Conservation (phyloP, 2,329 filamentous ascomycete genomes). For the Cryphonectria nitschkei region DNA sequence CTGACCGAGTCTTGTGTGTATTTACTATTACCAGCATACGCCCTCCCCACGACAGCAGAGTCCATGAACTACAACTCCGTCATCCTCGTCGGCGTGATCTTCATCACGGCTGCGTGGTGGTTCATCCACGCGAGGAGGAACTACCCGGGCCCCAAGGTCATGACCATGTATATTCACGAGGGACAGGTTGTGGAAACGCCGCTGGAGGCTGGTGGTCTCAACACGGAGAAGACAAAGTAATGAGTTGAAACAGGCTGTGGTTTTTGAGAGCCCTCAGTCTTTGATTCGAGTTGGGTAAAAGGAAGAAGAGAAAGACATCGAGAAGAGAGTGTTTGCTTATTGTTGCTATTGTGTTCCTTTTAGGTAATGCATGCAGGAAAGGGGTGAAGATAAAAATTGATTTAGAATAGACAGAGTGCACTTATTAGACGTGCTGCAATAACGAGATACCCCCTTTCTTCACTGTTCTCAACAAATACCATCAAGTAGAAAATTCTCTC, state of each 20-base stretch:
- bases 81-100: slow-evolving; percentile 53
- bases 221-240: slow-evolving; percentile 9
- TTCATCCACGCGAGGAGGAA: slow-evolving; percentile 48
- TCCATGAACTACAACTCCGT: slow-evolving; percentile 60
- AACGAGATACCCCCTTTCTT: background rate
- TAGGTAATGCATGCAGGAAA: background rate
- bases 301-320: background rate
- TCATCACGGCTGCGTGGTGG: slow-evolving; percentile 55
- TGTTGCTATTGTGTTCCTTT: background rate
- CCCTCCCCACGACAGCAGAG: slow-evolving; percentile 44
- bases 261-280: too few relatives aligned
- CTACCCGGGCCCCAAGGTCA: slow-evolving; percentile 56
- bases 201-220: slow-evolving; percentile 26
- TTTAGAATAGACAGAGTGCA: background rate
- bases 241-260: background rate
- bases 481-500: too few relatives aligned
- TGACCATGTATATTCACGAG: slow-evolving; percentile 47
- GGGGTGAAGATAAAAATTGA: background rate
- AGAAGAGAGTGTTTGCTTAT: background rate
- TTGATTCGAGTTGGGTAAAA: too few relatives aligned
- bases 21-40: slow-evolving; percentile 40
- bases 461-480: background rate
- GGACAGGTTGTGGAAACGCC: slow-evolving; percentile 14
- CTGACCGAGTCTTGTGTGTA: slow-evolving; percentile 3
- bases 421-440: background rate